Conservation (phyloP, 768 basidiomycete genomes). For the Auriscalpium microsporum region DNA sequence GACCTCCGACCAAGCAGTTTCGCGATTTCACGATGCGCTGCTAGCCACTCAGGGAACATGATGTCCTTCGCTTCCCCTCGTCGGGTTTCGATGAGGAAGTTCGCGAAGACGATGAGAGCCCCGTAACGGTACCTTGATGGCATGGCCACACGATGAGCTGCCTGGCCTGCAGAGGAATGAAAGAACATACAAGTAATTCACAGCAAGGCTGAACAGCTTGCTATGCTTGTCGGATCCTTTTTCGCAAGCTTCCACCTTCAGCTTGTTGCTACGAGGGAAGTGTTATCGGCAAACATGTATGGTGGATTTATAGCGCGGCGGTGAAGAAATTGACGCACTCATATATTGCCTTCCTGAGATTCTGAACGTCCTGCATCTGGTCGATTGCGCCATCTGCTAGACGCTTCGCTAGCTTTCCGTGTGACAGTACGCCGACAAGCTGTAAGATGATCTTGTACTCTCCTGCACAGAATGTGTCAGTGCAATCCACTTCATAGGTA, state of each 20-base stretch:
- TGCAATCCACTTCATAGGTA: not conserved
- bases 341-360: constrained; percentile 89
- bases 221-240: constrained; percentile 70
- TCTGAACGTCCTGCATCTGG: constrained; percentile 94
- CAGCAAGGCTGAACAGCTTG: constrained; percentile 64
- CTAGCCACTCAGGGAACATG: constrained; percentile 78
- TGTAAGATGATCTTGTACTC: constrained; percentile 97
- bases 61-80: constrained; percentile 30
- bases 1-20: constrained; percentile 60
- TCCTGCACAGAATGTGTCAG: constrained; percentile 36
- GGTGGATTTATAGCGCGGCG: no score
- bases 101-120: constrained; percentile 87
- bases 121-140: constrained; percentile 72
- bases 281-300: no score
- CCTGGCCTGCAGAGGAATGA: not conserved
- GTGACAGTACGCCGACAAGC: constrained; percentile 82
- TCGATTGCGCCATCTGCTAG: constrained; percentile 86
- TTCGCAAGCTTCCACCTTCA: constrained; percentile 79
- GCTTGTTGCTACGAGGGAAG: constrained; percentile 70
- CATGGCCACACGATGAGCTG: not conserved
- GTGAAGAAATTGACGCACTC: constrained; percentile 47
- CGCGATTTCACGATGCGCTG: constrained; percentile 77
- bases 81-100: constrained; percentile 76
- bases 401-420: constrained; percentile 89
- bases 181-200: constrained; percentile 74